Conservation (phyloP, 192 early-diverging fungal genomes). For the Dimargaris xerosporica region DNA sequence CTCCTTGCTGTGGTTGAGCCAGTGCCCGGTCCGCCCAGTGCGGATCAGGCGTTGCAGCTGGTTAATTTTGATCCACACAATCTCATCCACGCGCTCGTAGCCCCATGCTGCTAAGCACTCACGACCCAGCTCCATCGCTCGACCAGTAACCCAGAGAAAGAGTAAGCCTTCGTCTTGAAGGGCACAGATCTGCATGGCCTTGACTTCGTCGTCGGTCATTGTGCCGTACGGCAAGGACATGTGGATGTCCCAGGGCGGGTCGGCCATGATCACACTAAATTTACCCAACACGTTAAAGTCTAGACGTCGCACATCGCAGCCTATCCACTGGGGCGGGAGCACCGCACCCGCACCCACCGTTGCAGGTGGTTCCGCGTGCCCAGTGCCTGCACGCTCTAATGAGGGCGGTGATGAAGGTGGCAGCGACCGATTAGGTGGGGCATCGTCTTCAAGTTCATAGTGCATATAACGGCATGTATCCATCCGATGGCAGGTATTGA, state of each 20-base stretch:
- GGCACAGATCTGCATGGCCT: slow-evolving; percentile 25
- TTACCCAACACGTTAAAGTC: slow-evolving; percentile 38
- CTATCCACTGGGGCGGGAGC: slow-evolving; percentile 44
- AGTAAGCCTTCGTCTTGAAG: slow-evolving; percentile 40
- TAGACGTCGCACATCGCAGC: slow-evolving; percentile 39
- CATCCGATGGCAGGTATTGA: slow-evolving; percentile 48
- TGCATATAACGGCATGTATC: slow-evolving; percentile 46
- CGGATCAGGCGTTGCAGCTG: slow-evolving; percentile 43
- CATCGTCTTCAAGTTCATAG: slow-evolving; percentile 34
- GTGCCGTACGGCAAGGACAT: slow-evolving; percentile 49
- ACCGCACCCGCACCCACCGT: not conserved
- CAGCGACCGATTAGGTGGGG: not conserved
- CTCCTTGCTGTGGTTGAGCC: slow-evolving; percentile 51
- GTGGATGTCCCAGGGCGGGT: slow-evolving; percentile 54
- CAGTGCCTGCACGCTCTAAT: not conserved
- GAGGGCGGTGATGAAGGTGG: not conserved
- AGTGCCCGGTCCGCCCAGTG: slow-evolving; percentile 47
- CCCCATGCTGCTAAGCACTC: slow-evolving; percentile 34
- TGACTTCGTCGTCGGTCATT: slow-evolving; percentile 52
- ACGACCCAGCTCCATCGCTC: slow-evolving; percentile 45
- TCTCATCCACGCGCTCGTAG: slow-evolving; percentile 40
- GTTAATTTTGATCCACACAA: slow-evolving; percentile 51
- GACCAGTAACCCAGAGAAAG: slow-evolving; percentile 47
- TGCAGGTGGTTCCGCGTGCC: not conserved
- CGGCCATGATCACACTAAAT: slow-evolving; percentile 45